phyloP scores from a whole-genome alignment of 352 stramenopile species.

The Globisporangium parvum region DNA sequence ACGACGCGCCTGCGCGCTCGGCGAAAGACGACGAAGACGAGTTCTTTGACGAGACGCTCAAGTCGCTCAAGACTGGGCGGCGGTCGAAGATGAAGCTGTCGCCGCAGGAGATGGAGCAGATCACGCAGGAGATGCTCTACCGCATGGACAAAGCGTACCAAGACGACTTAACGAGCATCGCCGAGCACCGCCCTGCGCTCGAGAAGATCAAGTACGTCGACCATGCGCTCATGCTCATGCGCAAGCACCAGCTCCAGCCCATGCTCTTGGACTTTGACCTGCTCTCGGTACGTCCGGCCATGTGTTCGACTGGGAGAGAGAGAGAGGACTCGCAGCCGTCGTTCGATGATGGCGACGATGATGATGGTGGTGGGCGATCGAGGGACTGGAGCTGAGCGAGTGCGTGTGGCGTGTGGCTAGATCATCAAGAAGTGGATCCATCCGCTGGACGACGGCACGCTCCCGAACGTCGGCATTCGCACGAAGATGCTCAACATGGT shows the following conservation, averaged over 20 bases:
- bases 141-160: constrained; percentile 85
- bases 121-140: constrained; percentile 85
- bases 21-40: constrained; percentile 42
- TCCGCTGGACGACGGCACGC: constrained; percentile 62
- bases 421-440: constrained; percentile 90
- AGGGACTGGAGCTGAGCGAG: too few species aligned
- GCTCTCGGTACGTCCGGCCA: constrained; percentile 44
- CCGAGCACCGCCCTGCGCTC: constrained; percentile 48
- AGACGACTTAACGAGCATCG: constrained; percentile 68
- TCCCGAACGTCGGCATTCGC: constrained; percentile 81
- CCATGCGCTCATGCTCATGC: constrained; percentile 58
- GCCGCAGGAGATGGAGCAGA: constrained; percentile 80
- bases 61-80: constrained; percentile 80
- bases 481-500: constrained; percentile 86
- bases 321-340: neutral
- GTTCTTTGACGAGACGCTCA: constrained; percentile 80
- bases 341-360: neutral
- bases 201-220: constrained; percentile 86
- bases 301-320: too few species aligned
- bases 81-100: constrained; percentile 77
- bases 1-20: constrained; percentile 21
- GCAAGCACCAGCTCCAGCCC: constrained; percentile 82
- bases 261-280: constrained; percentile 86
- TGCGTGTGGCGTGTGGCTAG: constrained; percentile 15
- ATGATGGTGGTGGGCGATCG: neutral